phyloP scores from a whole-genome alignment of 2,329 filamentous ascomycete species.

The Zasmidium angulare region DNA sequence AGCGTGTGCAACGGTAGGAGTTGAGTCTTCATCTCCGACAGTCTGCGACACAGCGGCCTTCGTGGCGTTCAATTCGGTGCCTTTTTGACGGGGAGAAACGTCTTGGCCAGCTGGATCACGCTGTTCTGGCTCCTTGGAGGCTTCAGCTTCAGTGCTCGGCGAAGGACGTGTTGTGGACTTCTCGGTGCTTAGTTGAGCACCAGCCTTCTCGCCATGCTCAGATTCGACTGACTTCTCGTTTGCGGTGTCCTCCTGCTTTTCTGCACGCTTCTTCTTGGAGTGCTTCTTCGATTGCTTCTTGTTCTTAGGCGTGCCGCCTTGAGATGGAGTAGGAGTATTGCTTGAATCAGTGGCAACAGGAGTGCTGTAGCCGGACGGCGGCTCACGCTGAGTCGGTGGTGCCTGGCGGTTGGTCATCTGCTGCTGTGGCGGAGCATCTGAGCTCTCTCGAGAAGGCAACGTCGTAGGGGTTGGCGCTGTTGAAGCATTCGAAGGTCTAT shows the following conservation, averaged over 20 bases:
- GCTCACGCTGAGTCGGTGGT: no score
- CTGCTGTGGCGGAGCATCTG: not conserved
- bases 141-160: not conserved
- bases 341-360: no score
- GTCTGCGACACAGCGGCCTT: not conserved
- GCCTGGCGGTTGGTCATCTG: no score
- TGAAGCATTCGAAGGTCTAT: constrained; percentile 19
- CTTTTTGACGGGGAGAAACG: not conserved
- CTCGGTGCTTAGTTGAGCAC: not conserved
- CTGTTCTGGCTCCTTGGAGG: not conserved
- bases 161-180: not conserved
- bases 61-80: not conserved
- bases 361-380: no score
- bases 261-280: not conserved
- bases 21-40: not conserved
- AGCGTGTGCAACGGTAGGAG: not conserved
- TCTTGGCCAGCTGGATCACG: not conserved
- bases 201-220: not conserved
- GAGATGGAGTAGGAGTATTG: no score
- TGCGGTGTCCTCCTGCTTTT: no score
- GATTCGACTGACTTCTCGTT: constrained; percentile 6
- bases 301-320: not conserved
- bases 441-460: constrained; percentile 21
- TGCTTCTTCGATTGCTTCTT: constrained; percentile 4
- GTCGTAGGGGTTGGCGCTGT: constrained; percentile 21